Conservation (phyloP, 1,139 yeast species). For the Zygosaccharomyces pseudobailii region DNA sequence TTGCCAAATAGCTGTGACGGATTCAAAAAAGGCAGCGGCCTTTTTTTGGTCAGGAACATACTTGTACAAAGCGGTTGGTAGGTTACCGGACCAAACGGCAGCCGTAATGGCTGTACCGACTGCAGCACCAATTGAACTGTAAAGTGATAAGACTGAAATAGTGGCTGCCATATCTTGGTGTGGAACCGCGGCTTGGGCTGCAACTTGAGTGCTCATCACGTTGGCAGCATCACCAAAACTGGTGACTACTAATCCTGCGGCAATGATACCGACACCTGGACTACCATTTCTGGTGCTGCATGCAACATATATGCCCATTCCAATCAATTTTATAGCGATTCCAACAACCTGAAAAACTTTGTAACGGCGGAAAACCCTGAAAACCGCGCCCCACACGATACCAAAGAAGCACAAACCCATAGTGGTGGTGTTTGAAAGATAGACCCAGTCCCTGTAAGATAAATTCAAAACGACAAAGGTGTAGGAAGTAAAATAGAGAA, state of each 20-base stretch:
- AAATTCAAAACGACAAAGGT: conserved; percentile 30
- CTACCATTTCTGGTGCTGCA: conserved; percentile 23
- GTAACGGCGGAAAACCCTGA: conserved; percentile 35
- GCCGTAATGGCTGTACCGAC: conserved; percentile 45
- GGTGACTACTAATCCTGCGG: conserved; percentile 30
- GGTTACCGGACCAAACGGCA: conserved; percentile 44
- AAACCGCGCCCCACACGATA: conserved; percentile 33
- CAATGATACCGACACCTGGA: conserved; percentile 28
- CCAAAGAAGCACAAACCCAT: conserved; percentile 38
- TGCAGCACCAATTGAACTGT: conserved; percentile 42
- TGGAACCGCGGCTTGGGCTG: conserved; percentile 39
- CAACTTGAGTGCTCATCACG: conserved; percentile 35
- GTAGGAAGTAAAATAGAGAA: conserved; percentile 33
- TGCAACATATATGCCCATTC: conserved; percentile 29
- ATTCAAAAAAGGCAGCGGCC: conserved; percentile 21
- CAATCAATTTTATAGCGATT: conserved; percentile 32
- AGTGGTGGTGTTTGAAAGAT: conserved; percentile 36
- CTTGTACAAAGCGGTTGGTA: conserved; percentile 35
- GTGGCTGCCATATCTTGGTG: conserved; percentile 46
- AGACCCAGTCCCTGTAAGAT: conserved; percentile 34
- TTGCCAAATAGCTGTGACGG: conserved; percentile 20
- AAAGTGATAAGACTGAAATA: conserved; percentile 42
- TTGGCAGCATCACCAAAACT: conserved; percentile 37
- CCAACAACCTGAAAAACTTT: conserved; percentile 35
- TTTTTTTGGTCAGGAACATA: conserved; percentile 27